Percentiles rank a stretch among this genome's conserved stretches.
Conservation (phyloP, 2,329 filamentous ascomycete species). For the Xylaria multiplex region DNA sequence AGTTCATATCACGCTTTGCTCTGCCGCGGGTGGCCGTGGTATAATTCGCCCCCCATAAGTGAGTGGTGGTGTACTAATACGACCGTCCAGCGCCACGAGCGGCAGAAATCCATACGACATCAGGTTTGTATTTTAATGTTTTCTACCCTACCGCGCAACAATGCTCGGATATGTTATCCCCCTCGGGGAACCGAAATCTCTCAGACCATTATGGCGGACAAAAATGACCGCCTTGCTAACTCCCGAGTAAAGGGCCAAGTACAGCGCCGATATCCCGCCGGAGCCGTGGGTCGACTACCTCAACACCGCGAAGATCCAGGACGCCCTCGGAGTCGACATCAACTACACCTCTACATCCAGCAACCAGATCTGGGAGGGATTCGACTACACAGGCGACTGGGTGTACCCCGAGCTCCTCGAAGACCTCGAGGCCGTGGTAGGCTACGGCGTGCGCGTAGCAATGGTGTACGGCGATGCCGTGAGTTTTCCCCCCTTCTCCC, state of each 20-base stretch:
- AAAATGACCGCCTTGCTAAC: not conserved
- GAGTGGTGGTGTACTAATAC: too few relatives aligned
- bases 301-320: slow-evolving; percentile 64
- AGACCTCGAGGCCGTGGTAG: slow-evolving; percentile 68
- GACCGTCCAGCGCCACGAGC: slow-evolving; percentile 48
- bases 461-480: slow-evolving; percentile 72
- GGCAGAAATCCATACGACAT: slow-evolving; percentile 71
- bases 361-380: slow-evolving; percentile 57
- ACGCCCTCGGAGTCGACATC: slow-evolving; percentile 65
- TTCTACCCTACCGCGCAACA: too few relatives aligned
- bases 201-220: not conserved
- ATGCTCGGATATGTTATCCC: not conserved
- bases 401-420: slow-evolving; percentile 70
- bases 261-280: slow-evolving; percentile 69
- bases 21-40: too few relatives aligned
- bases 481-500: slow-evolving; percentile 29
- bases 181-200: too few relatives aligned
- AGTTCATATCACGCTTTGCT: slow-evolving; percentile 30
- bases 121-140: slow-evolving; percentile 11
- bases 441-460: slow-evolving; percentile 72
- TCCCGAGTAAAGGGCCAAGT: slow-evolving; percentile 51
- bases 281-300: slow-evolving; percentile 71
- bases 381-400: slow-evolving; percentile 66
- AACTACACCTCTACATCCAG: slow-evolving; percentile 61
- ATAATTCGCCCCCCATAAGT: too few relatives aligned